Conservation (phyloP, 345 rosid genomes). For the Rhizophora mangle region DNA sequence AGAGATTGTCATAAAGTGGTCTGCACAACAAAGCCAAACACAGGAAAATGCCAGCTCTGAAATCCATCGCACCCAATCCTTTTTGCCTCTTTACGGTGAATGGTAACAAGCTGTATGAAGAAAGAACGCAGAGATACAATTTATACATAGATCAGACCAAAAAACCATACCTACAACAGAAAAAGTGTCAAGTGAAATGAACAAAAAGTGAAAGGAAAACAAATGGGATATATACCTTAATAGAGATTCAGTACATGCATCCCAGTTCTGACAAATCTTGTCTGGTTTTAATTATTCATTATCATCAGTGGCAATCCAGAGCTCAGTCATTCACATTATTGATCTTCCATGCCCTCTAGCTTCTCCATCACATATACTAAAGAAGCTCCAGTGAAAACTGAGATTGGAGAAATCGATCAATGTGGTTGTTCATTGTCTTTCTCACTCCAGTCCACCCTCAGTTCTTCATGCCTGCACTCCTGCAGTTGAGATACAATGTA, state of each 20-base stretch:
- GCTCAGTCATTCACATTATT: constrained; percentile 10
- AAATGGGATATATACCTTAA: constrained; percentile 26
- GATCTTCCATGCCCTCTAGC: constrained; percentile 25
- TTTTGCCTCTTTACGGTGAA: no score
- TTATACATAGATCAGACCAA: no score
- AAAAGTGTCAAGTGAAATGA: no score
- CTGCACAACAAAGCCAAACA: no score
- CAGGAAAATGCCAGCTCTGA: no score
- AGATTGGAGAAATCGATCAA: constrained; percentile 26
- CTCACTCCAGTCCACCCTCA: constrained; percentile 40
- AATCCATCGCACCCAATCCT: no score
- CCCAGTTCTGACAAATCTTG: constrained; percentile 17
- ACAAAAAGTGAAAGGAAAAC: not conserved
- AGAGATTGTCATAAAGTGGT: no score
- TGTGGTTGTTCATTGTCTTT: not conserved
- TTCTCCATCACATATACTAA: constrained; percentile 19
- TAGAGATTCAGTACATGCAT: constrained; percentile 2
- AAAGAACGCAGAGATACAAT: no score
- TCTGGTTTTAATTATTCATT: constrained; percentile 8
- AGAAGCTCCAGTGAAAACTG: constrained; percentile 31
- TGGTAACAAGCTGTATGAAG: no score
- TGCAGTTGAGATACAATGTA: constrained; percentile 22
- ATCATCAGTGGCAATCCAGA: constrained; percentile 20
- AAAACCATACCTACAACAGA: no score
- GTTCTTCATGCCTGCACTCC: constrained; percentile 63